Percentiles rank a stretch among this genome's conserved stretches.
Conservation (phyloP, 257 asterid species). For the Eustoma russellianum region DNA sequence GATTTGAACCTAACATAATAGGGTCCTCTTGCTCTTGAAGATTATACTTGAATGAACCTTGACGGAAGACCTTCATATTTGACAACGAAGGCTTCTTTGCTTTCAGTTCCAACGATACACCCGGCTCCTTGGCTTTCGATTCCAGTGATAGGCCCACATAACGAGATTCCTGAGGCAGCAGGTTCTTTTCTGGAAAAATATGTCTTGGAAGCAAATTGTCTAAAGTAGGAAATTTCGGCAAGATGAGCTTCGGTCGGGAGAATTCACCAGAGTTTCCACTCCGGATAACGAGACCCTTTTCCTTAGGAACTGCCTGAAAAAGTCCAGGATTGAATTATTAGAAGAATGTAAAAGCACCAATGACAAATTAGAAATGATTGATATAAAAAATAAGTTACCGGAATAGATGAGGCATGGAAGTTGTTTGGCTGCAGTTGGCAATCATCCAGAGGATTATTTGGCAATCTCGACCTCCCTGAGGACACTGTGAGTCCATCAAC, state of each 20-base stretch:
- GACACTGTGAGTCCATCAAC: constrained; percentile 8
- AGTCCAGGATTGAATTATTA: constrained; percentile 32
- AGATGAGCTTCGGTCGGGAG: constrained; percentile 51
- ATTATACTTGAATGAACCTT: constrained; percentile 38
- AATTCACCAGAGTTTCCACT: constrained; percentile 31
- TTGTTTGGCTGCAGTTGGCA: constrained; percentile 27
- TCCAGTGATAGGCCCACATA: constrained; percentile 67
- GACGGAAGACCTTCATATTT: constrained; percentile 46
- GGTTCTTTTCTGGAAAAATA: constrained; percentile 38
- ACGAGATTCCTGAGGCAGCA: constrained; percentile 30
- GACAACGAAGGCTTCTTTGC: constrained; percentile 62
- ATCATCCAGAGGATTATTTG: constrained; percentile 16
- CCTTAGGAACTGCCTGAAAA: constrained; percentile 30
- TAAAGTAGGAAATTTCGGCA: constrained; percentile 67
- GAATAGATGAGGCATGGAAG: constrained; percentile 42
- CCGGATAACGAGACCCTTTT: constrained; percentile 47
- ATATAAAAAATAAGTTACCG: constrained; percentile 19
- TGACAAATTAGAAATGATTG: neutral
- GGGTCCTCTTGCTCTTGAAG: constrained; percentile 54
- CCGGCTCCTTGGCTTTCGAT: constrained; percentile 45
- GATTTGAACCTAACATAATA: constrained; percentile 43
- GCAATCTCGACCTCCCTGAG: constrained; percentile 13
- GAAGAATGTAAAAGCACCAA: neutral
- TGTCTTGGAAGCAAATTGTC: constrained; percentile 62
- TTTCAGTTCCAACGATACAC: constrained; percentile 28